Evolutionary conservation across 1,284 basidiomycete genomes (phyloP), one percentile per base, ranked within the genome.

Genomic region (Leccinum huronense): DNA sequence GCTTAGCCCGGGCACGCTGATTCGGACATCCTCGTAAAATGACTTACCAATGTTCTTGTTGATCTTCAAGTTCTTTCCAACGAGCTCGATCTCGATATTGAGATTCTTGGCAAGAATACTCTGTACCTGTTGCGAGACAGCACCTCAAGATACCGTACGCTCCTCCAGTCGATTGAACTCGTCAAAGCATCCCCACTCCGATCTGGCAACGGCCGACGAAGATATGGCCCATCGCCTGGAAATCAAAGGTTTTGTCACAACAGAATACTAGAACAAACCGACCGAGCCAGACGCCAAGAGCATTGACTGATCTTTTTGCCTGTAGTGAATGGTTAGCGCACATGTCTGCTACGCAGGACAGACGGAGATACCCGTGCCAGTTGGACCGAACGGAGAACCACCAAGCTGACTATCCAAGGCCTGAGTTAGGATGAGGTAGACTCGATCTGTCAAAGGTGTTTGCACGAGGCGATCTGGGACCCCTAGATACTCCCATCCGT

Each of bases 151-250:
- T 23, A 23, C 23, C 23, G 23, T 99, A 60, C 97, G 88, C 78
- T 99, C 98, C 76, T 99, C 97, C 54, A 99, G 84, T 73, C 97
- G 91, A 77, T 99, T 99, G 81, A 97, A 97, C 79, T 97, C 94
- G 76, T 98, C 95, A 78, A 98, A 98, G 76, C 96, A 98, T 33
- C 96, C 96, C 96, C 98, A 99, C 97, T 45, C 97, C 98, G 45
- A 99, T 97, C 80, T 98, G 95, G 80, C 97, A 99, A 19, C 99
- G 86, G 67, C 97, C 97, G 71, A 99, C 90, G 76, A 99, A 98
- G 73, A 99, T 98, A 71, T 97, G 93, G 67, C 97, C 97, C 97
- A 99, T 99, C 2, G 97, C 97, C 75, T 98, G 95, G 84, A 98
- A 98, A 79, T 99, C 98, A 77, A 99, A 99, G 0, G 94, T 98